Conservation (phyloP, 805 yeast species). For the Cyberlindnera galapagoensis region DNA sequence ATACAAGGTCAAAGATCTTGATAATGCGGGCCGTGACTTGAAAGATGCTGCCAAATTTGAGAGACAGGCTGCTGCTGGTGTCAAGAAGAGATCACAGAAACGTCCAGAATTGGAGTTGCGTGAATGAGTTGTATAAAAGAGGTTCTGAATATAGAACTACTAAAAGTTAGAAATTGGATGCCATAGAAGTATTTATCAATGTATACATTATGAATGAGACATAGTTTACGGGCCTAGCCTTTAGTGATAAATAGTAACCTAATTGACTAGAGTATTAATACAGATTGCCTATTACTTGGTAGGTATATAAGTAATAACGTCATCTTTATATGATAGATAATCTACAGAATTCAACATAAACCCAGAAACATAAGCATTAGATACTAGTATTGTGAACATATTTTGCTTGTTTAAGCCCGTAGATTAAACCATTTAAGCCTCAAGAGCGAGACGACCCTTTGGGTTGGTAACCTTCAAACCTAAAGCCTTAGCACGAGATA, state of each 20-base stretch:
- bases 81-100: constrained; percentile 37
- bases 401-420: constrained; percentile 3
- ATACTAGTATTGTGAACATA: constrained; percentile 19
- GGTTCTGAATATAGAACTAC: too few species aligned
- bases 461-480: constrained; percentile 99
- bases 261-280: too few species aligned
- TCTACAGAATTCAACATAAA: constrained; percentile 3
- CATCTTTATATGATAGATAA: too few species aligned
- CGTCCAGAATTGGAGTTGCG: constrained; percentile 48
- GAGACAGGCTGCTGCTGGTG: constrained; percentile 26
- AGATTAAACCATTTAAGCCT: constrained; percentile 60
- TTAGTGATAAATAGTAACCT: too few species aligned
- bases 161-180: too few species aligned
- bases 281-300: too few species aligned
- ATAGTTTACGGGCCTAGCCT: too few species aligned
- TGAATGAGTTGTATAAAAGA: constrained; percentile 10
- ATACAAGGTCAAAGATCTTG: constrained; percentile 85
- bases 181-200: too few species aligned
- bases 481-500: constrained; percentile 95
- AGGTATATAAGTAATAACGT: too few species aligned
- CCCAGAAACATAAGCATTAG: constrained; percentile 21
- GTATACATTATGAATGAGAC: too few species aligned
- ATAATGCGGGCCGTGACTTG: constrained; percentile 77
- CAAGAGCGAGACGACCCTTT: constrained; percentile 95
- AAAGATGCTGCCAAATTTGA: constrained; percentile 51